Conservation (phyloP, 805 yeast species). For the Komagataella populi region DNA sequence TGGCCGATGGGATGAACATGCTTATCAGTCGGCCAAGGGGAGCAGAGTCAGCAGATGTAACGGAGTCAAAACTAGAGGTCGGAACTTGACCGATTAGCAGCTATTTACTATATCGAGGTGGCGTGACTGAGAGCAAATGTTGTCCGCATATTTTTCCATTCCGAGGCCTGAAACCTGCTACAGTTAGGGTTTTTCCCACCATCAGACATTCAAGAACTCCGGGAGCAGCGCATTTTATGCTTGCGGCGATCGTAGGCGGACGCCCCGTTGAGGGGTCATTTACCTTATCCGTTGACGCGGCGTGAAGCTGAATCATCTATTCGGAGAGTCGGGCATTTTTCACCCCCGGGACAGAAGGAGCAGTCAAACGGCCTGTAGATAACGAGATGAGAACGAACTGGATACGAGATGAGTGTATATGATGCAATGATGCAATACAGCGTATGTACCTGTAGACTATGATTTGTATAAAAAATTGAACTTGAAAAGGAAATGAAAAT, state of each 20-base stretch:
- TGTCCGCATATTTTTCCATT: too few species aligned
- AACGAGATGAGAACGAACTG: neutral
- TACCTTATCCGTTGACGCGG: neutral
- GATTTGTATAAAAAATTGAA: neutral
- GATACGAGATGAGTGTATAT: neutral
- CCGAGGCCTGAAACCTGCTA: neutral
- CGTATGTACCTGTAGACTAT: neutral
- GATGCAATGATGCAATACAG: neutral
- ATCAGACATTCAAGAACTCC: neutral
- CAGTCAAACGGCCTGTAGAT: neutral
- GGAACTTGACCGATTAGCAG: neutral
- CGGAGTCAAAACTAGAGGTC: neutral
- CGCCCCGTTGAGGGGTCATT: neutral
- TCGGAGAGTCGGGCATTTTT: neutral
- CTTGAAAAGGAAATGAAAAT: neutral
- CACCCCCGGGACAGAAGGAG: neutral
- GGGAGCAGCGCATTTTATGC: neutral
- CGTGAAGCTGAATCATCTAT: neutral
- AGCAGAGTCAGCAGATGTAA: neutral
- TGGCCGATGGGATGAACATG: neutral
- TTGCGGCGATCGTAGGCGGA: neutral
- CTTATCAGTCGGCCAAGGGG: neutral
- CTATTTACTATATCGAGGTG: neutral
- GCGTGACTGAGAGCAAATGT: neutral
- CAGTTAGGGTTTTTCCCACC: neutral